Base-by-base conservation (phyloP, 2,329 filamentous ascomycete genomes). In the Neurospora sp. region DNA sequence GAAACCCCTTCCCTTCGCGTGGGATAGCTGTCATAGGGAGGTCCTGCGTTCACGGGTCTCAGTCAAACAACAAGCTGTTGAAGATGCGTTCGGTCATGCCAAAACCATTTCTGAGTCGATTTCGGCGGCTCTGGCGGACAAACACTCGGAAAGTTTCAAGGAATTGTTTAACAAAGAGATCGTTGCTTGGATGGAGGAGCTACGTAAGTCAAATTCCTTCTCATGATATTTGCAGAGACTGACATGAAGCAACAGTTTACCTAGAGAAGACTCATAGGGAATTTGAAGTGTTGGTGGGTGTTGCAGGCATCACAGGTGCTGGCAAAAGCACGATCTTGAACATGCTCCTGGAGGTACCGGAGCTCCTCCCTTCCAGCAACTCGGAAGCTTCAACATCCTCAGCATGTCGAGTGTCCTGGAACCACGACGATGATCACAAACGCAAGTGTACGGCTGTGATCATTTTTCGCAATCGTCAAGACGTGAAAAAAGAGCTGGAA, bases 281-380 rank as follows among this genome's bases (percentile, higher is more conserved):
- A 0, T 75, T 76, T n/a, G 46, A 69, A 4, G 68, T 77, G 1
- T 67, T 72, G 8, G 71, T 77, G 2, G 77, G 77, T 0, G 73
- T 78, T 15, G 69, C 73, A 8, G 77, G 76, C 1, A 65, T 69
- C 1, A 77, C 76, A 11, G 77, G 77, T 4, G 74, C 72, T 2
- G 77, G 77, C 5, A 78, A 78, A 41, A 78, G 76, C 6, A 74
- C 76, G 0, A 39, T 72, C 0, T 41, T 78, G 1, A 78, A 77
- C 46, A 74, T 74, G 1, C 41, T 77, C 4, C 65, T 77, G 0
- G 74, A 68, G 0, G 71, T 66, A 6, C 69, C 52, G 4, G 77
- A 78, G 17, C 69, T 80, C 0, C 70, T 80, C 0, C 78, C 79
- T 1, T 77, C 77, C 0, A 76, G 74, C 8, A 78, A 78, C n/a